Base-by-base conservation (phyloP, 2,329 filamentous ascomycete genomes). In the Fusarium sp. region DNA sequence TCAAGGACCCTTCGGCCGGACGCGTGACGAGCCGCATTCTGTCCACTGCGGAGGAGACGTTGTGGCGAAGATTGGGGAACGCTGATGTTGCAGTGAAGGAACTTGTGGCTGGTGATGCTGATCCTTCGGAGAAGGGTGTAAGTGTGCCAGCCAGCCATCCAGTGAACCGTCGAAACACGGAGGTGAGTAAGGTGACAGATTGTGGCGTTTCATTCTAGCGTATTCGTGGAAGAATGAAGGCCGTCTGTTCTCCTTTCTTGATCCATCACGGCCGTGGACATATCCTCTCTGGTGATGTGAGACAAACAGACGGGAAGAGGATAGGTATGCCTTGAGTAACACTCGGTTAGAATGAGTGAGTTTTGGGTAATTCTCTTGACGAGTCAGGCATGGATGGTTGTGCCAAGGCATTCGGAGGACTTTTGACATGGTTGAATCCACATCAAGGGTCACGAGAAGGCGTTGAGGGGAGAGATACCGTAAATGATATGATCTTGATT, bases 21-120 rank as follows among this genome's bases (percentile, higher is more conserved):
- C 69, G 57, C 73, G 64, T 75, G 68, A 73, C 68, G 68, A 71
- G 64, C 67, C 67, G 70, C 54, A 52, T 71, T 27, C 61, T 59
- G 46, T 44, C 64, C 70, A 57, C 59, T 49, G 54, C 32, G 44
- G 62, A 67, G 46, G 60, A 53, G 60, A 66, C 54, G 55, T 53
- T 66, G 60, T 60, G 67, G 66, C 45, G 46, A 61, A 54, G 60
- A 14, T 50, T 53, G 38, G 56, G 20, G 59, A 60, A 58, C 46
- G 32, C 20, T 41, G 30, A 26, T 55, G 26, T 49, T 41, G 40
- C 30, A 45, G 23, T 48, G n/a, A 32, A 35, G 27, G 40, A 66
- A 46, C 15, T 27, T 69, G 64, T 69, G 66, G 69, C 55, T 70
- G 56, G 50, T 67, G 41, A n/a, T 40, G 49, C 41, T 42, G 64